Evolutionary conservation across 1,284 basidiomycete genomes (phyloP).

Genomic region (Cryptococcus sp.): DNA sequence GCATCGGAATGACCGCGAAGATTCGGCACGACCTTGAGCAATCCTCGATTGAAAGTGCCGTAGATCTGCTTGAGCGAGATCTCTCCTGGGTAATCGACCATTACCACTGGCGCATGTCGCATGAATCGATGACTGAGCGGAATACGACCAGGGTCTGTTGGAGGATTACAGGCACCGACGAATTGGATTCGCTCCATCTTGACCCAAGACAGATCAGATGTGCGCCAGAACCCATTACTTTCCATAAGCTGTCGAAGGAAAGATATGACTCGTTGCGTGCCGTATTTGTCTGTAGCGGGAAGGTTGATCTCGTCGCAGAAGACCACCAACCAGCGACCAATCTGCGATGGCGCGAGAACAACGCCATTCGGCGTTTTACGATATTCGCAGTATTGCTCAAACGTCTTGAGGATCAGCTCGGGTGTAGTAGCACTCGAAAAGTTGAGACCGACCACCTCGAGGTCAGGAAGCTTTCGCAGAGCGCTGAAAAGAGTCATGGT

Average conservation of each 20-base stretch:
- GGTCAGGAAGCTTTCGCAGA: constrained; percentile 92
- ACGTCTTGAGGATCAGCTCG: constrained; percentile 96
- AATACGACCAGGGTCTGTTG: constrained; percentile 99
- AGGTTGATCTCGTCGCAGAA: constrained; percentile 99
- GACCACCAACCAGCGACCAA: constrained; percentile 96
- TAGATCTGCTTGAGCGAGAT: constrained; percentile 98
- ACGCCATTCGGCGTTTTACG: constrained; percentile 97
- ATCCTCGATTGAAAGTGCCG: constrained; percentile 95
- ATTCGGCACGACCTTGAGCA: constrained; percentile 93
- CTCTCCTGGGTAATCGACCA: constrained; percentile 99
- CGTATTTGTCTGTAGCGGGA: constrained; percentile 96
- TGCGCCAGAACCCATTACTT: constrained; percentile 91
- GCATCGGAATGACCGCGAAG: constrained; percentile 91
- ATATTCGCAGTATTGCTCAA: constrained; percentile 99
- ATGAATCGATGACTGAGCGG: constrained; percentile 95
- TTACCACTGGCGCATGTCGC: constrained; percentile 96
- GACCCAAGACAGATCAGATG: constrained; percentile 95
- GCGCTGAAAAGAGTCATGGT: constrained; percentile 99
- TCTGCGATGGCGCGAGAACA: constrained; percentile 87
- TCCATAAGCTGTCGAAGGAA: constrained; percentile 98
- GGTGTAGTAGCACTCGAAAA: constrained; percentile 99
- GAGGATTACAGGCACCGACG: constrained; percentile 98
- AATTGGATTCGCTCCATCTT: constrained; percentile 97
- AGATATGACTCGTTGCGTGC: constrained; percentile 97
- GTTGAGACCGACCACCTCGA: constrained; percentile 98